Evolutionary conservation across 2,329 filamentous ascomycete genomes (phyloP), one percentile per base, ranked within the genome.

Genomic region (Sporothrix schenckii): DNA sequence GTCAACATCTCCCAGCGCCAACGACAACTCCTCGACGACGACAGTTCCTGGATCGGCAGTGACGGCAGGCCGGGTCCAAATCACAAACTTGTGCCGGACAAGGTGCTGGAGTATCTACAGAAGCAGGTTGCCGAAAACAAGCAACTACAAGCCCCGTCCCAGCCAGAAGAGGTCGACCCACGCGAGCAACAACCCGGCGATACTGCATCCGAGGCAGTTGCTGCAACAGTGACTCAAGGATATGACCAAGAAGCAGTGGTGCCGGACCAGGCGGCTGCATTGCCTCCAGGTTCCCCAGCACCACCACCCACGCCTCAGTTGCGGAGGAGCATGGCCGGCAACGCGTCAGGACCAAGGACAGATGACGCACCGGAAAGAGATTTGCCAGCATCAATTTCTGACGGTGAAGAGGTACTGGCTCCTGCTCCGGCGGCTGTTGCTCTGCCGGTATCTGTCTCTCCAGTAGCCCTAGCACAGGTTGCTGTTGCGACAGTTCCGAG

Each of bases 1-100:
- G 71, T 77, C 21, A 77, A 69, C 30, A 77, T 84, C 7, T 80
- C 81, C 0, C 77, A 75, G 19, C 78, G 82, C 53, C 83, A 85
- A 72, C 76, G 76, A 34, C 68, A 69, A 4, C 74, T 84, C 1
- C 75, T 84, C 1, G 77, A 80, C 1, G 70, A 74, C 0, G 66
- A 76, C 3, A 76, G 5, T 0, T 50, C 69, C 4, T 74, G 73
- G 73, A n/a, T 71, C 24, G 58, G 50, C 6, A 69, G 21, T 34
- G 24, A 71, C 3, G 19, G 63, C 50, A 24, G 16, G 9, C 39
- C 41, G 7, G 56, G 14, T 21, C n/a, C 16, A 5, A 47, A 19
- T 5, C 41, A 34, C 14, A n/a, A 63, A 19, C 16, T 44, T 1
- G 65, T 72, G 44, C 72, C 72, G 19, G 39, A 50, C 41, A 47